phyloP scores from a whole-genome alignment of 2,329 filamentous ascomycete species.

The Aspergillus eucalypticola region DNA sequence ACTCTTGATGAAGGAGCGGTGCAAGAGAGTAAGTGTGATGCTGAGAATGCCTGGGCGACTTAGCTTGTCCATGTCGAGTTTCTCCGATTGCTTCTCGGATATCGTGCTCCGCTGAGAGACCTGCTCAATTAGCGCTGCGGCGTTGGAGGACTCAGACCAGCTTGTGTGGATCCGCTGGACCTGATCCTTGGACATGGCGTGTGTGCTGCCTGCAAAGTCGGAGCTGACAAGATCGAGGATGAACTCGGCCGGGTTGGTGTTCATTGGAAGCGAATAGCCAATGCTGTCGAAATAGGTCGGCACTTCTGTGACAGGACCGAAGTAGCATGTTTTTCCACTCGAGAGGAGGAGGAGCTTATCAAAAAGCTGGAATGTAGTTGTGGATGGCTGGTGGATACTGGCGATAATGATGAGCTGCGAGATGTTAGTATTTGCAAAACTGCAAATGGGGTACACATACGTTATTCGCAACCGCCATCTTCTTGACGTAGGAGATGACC shows the following conservation, averaged over 20 bases:
- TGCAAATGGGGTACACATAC: constrained; percentile 35
- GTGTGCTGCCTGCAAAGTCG: constrained; percentile 64
- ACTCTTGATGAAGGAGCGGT: constrained; percentile 78
- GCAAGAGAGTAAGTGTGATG: constrained; percentile 66
- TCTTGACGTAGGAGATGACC: constrained; percentile 71
- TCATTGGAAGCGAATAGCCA: constrained; percentile 64
- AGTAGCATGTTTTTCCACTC: constrained; percentile 69
- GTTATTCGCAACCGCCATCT: constrained; percentile 66
- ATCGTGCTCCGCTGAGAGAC: constrained; percentile 22
- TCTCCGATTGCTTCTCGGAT: constrained; percentile 29
- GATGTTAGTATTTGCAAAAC: constrained; percentile 10
- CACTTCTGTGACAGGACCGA: constrained; percentile 62
- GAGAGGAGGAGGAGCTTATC: constrained; percentile 77
- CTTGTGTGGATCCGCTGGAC: constrained; percentile 56
- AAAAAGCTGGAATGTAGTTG: constrained; percentile 75
- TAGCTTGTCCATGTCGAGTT: constrained; percentile 21
- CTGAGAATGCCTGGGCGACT: constrained; percentile 48
- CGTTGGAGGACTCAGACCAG: constrained; percentile 56
- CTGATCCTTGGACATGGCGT: constrained; percentile 46
- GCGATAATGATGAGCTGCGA: constrained; percentile 70
- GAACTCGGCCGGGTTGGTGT: constrained; percentile 79
- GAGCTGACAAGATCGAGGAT: constrained; percentile 76
- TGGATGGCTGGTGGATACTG: constrained; percentile 83
- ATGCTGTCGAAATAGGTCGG: constrained; percentile 64
- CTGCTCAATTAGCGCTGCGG: constrained; percentile 32